A percentile compares a stretch with the other conserved stretches of the same genome.
Evolutionary conservation across 2,329 filamentous ascomycete species (phyloP).

Genomic region (Verticillium nonalfalfae): DNA sequence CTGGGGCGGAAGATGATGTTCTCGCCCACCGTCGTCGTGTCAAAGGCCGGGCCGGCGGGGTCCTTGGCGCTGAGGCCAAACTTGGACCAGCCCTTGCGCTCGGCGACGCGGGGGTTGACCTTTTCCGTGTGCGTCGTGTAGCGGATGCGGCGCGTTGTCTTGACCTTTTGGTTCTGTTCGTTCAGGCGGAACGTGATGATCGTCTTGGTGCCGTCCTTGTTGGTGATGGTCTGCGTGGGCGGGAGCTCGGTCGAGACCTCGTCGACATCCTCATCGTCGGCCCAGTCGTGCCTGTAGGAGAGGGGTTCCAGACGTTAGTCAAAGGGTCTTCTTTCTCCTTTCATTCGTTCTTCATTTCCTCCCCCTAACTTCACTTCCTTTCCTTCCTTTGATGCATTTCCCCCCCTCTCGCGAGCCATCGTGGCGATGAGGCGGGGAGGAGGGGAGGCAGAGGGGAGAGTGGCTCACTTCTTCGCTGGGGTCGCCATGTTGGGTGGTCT

Average conservation of each 20-base stretch:
- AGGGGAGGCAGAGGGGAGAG: not conserved
- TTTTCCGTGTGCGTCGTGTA: constrained; percentile 86
- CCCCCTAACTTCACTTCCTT: too few species aligned
- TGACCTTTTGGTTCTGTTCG: constrained; percentile 92
- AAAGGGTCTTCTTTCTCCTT: not conserved
- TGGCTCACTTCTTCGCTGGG: not conserved
- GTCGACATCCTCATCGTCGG: constrained; percentile 89
- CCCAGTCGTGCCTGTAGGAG: constrained; percentile 66
- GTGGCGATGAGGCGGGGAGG: not conserved
- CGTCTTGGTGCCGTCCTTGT: constrained; percentile 98
- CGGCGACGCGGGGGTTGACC: constrained; percentile 94
- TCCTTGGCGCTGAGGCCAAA: constrained; percentile 90
- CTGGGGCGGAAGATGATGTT: constrained; percentile 96
- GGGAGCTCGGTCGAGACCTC: constrained; percentile 66
- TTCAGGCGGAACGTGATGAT: constrained; percentile 85
- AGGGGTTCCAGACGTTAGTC: not conserved
- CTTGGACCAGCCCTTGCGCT: constrained; percentile 88
- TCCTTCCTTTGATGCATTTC: too few species aligned
- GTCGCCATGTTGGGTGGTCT: not conserved
- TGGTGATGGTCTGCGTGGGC: constrained; percentile 79
- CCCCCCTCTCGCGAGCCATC: too few species aligned
- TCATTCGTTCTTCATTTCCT: too few species aligned
- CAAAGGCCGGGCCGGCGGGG: constrained; percentile 70
- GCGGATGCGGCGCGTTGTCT: constrained; percentile 93
- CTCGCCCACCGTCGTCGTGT: constrained; percentile 91